Percentiles rank a stretch among this genome's conserved stretches.
These are phyloP conservation scores for Onygenales sp. DNA, from an alignment of 2,329 filamentous ascomycete species.

Conservation along the genomic window DNA sequence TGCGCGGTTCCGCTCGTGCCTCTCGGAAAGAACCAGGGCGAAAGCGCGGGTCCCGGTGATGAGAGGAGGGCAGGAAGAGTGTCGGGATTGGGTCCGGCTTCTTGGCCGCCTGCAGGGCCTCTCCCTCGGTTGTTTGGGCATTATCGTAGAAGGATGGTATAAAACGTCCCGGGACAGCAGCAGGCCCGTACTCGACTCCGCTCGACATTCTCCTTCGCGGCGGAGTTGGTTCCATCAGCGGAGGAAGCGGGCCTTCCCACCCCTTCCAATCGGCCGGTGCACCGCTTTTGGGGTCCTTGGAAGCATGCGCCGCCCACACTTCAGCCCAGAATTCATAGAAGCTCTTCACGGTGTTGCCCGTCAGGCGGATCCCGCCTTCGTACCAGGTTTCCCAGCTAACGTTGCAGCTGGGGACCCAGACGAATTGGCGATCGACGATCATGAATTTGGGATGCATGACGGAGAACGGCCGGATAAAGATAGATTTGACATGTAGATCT, in stretches of 20 bases:
- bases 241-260: too few relatives aligned
- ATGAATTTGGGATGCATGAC: slow-evolving; percentile 86
- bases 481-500: slow-evolving; percentile 61
- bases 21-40: slow-evolving; percentile 34
- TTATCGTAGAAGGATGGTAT: not conserved
- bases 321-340: slow-evolving; percentile 57
- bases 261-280: too few relatives aligned
- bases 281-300: not conserved
- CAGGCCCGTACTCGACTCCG: not conserved
- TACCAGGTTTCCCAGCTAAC: slow-evolving; percentile 85
- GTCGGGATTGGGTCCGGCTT: not conserved
- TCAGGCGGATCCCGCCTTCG: slow-evolving; percentile 62
- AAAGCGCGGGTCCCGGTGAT: slow-evolving; percentile 60
- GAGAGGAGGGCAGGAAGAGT: slow-evolving; percentile 63
- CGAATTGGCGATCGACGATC: slow-evolving; percentile 56
- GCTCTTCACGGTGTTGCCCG: slow-evolving; percentile 51
- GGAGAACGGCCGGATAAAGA: slow-evolving; percentile 71
- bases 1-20: slow-evolving; percentile 45
- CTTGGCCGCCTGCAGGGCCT: not conserved
- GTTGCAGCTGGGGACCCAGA: slow-evolving; percentile 70
- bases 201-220: too few relatives aligned
- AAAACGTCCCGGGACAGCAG: not conserved
- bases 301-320: slow-evolving; percentile 51
- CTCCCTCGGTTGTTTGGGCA: too few relatives aligned
- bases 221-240: too few relatives aligned